These are phyloP conservation scores for Arachis hypogaea DNA, from an alignment of 306 rosid genomes.

Conservation along the genomic window DNA sequence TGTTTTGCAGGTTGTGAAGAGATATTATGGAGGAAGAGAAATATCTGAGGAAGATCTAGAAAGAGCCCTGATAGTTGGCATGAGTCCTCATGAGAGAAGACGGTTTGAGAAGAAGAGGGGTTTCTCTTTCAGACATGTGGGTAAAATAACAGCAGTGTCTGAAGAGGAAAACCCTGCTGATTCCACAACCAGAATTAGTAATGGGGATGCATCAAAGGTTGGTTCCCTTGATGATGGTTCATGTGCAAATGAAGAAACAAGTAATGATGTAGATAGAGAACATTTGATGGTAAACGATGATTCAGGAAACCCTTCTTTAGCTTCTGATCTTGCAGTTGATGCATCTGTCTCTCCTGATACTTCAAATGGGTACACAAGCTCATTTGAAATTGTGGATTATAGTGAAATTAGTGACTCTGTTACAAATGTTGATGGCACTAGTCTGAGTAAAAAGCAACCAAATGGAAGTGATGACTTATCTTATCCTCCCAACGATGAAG, in stretches of 20 bases:
- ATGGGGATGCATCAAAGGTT: conserved; percentile 38
- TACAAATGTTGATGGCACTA: conserved; percentile 40
- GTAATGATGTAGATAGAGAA: conserved; percentile 38
- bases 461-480: conserved; percentile 43
- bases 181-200: conserved; percentile 34
- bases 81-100: conserved; percentile 89
- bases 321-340: conserved; percentile 46
- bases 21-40: conserved; percentile 85
- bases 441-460: conserved; percentile 33
- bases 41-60: conserved; percentile 84
- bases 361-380: conserved; percentile 35
- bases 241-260: conserved; percentile 30
- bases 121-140: conserved; percentile 48
- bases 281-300: conserved; percentile 35
- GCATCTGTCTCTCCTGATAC: conserved; percentile 37
- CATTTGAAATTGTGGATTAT: conserved; percentile 38
- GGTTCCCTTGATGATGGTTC: conserved; percentile 43
- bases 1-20: conserved; percentile 68
- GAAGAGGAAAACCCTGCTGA: conserved; percentile 45
- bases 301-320: conserved; percentile 37
- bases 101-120: conserved; percentile 74
- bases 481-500: conserved; percentile 35
- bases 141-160: conserved; percentile 39
- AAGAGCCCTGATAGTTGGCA: conserved; percentile 79
- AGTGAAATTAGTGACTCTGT: conserved; percentile 31